Percentiles rank a stretch among this genome's conserved stretches.
Evolutionary conservation across 768 basidiomycete species (phyloP).

Genomic region (Podaxis sp.): DNA sequence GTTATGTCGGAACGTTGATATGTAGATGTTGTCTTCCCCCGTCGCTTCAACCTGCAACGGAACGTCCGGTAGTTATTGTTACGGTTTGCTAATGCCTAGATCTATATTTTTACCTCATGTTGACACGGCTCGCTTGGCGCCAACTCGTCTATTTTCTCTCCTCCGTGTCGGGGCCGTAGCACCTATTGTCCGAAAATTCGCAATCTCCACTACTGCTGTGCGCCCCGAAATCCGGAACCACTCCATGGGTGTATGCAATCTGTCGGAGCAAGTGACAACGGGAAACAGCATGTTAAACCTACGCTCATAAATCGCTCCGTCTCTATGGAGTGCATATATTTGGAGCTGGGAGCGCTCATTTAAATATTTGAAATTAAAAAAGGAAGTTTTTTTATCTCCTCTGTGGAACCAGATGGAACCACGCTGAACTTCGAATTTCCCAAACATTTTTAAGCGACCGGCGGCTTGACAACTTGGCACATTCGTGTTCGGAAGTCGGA

Average conservation of each 20-base stretch:
- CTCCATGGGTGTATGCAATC: background rate
- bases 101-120: background rate
- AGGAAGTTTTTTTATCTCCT: too few species aligned
- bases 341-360: background rate
- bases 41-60: background rate
- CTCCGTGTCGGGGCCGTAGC: constrained; percentile 13
- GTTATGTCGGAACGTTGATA: background rate
- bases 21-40: background rate
- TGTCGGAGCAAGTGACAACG: background rate
- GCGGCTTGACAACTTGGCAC: background rate
- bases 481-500: too few species aligned
- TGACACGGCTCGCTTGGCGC: background rate
- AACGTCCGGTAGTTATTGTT: background rate
- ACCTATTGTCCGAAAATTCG: constrained; percentile 6
- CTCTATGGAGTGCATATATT: background rate
- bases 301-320: background rate
- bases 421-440: background rate
- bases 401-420: background rate
- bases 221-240: background rate
- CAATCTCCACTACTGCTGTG: background rate
- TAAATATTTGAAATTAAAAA: background rate
- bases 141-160: background rate
- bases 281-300: background rate
- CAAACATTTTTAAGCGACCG: background rate
- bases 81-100: background rate